Evolutionary conservation across 176 grass and related monocot species (phyloP).

Genomic region (Carex kokanica): DNA sequence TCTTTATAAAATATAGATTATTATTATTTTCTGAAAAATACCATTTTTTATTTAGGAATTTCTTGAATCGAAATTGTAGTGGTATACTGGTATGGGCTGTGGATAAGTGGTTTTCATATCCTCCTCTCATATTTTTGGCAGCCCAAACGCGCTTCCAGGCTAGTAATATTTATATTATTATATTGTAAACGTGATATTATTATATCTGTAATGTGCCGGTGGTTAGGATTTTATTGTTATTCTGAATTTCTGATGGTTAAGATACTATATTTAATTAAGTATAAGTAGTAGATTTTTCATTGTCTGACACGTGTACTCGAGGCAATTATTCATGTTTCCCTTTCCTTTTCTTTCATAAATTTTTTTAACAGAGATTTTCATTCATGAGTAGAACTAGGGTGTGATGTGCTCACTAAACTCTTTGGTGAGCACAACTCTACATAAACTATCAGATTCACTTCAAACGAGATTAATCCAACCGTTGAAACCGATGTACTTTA

Average conservation of each 20-base stretch:
- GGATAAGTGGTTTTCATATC: conserved; percentile 23
- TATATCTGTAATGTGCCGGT: conserved; percentile 6
- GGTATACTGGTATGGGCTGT: conserved; percentile 11
- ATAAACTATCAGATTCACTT: too few species aligned
- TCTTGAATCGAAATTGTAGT: not conserved
- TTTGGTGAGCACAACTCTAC: too few species aligned
- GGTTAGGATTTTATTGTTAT: conserved; percentile 21
- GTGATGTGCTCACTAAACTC: too few species aligned
- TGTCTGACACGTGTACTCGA: not conserved
- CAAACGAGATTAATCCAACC: too few species aligned
- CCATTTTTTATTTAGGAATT: not conserved
- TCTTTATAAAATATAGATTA: too few species aligned
- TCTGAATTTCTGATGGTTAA: not conserved
- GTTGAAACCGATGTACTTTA: too few species aligned
- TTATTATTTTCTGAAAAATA: not conserved
- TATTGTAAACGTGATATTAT: not conserved
- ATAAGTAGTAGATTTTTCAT: not conserved
- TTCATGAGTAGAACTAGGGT: too few species aligned
- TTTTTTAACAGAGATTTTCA: not conserved
- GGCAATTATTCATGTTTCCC: not conserved
- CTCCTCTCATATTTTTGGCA: not conserved
- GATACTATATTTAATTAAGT: conserved; percentile 4
- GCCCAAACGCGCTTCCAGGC: conserved; percentile 23
- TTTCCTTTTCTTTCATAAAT: not conserved
- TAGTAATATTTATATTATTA: conserved; percentile 4